Percentiles rank a stretch among this genome's conserved stretches.
Evolutionary conservation across 495 filamentous ascomycete genomes (phyloP).

Genomic region (Achaetomiella virescens): DNA sequence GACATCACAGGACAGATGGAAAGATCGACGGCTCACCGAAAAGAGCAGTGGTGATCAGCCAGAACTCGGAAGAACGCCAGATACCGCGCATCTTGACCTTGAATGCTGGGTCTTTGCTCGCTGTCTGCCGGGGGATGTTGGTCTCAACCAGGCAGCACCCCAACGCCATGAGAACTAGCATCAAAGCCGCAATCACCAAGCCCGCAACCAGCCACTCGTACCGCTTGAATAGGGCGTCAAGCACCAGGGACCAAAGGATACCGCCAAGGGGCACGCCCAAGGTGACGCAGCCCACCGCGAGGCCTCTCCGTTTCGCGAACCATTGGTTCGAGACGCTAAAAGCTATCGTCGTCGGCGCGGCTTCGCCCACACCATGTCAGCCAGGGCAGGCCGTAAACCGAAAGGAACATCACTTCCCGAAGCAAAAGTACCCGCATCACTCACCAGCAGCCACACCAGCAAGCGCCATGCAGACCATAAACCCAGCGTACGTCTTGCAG

Average conservation of each 20-base stretch:
- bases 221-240: slow-evolving; percentile 23
- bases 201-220: slow-evolving; percentile 15
- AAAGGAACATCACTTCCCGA: neutral
- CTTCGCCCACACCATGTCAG: slow-evolving; percentile 14
- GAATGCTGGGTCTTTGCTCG: neutral
- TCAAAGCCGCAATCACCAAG: slow-evolving; percentile 15
- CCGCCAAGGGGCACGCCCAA: slow-evolving; percentile 27
- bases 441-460: slow-evolving; percentile 23
- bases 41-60: slow-evolving; percentile 20
- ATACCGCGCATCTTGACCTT: slow-evolving; percentile 7
- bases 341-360: slow-evolving; percentile 23
- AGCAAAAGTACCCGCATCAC: neutral
- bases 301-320: slow-evolving; percentile 17
- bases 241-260: slow-evolving; percentile 27
- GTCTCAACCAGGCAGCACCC: slow-evolving; percentile 21
- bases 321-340: slow-evolving; percentile 26
- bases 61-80: slow-evolving; percentile 19
- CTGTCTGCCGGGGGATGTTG: slow-evolving; percentile 8
- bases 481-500: slow-evolving; percentile 19
- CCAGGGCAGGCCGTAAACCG: neutral
- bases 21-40: slow-evolving; percentile 20
- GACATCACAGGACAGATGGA: neutral
- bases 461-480: slow-evolving; percentile 25
- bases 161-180: slow-evolving; percentile 14
- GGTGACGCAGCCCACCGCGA: slow-evolving; percentile 26